These are phyloP conservation scores for Aspergillus puulaauensis DNA, from an alignment of 2,329 filamentous ascomycete genomes.

Conservation along the genomic window DNA sequence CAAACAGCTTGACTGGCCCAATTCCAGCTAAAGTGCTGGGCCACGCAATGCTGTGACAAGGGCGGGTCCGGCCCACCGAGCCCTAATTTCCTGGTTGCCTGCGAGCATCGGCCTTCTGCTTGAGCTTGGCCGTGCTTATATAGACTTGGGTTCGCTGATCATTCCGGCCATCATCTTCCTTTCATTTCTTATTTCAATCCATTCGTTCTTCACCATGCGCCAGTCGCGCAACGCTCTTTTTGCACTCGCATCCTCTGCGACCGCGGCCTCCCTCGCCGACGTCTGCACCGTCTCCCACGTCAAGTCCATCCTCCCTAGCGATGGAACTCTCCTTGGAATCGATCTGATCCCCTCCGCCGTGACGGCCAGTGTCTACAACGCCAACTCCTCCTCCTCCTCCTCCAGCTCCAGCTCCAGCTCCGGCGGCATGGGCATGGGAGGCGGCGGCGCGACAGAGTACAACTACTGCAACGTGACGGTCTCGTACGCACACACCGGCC, in stretches of 20 bases:
- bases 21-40: too few relatives aligned
- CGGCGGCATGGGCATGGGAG: constrained; percentile 13
- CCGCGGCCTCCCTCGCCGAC: constrained; percentile 31
- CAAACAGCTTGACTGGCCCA: too few relatives aligned
- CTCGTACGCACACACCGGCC: constrained; percentile 44
- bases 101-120: too few relatives aligned
- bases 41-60: too few relatives aligned
- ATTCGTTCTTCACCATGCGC: constrained; percentile 2
- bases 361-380: constrained; percentile 43
- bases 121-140: background rate
- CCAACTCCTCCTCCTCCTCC: constrained; percentile 14
- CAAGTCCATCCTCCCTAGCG: constrained; percentile 42
- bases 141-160: background rate
- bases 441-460: constrained; percentile 9
- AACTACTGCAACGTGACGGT: constrained; percentile 45
- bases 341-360: constrained; percentile 43
- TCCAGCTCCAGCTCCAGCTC: background rate
- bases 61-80: too few relatives aligned
- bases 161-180: background rate
- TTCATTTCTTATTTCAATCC: background rate
- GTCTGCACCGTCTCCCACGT: constrained; percentile 47
- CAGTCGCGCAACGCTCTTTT: constrained; percentile 7
- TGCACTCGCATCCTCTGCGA: constrained; percentile 9
- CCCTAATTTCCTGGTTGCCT: too few relatives aligned
- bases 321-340: constrained; percentile 44